phyloP scores from a whole-genome alignment of 345 rosid genomes.

The Eucalyptus coolabah region DNA sequence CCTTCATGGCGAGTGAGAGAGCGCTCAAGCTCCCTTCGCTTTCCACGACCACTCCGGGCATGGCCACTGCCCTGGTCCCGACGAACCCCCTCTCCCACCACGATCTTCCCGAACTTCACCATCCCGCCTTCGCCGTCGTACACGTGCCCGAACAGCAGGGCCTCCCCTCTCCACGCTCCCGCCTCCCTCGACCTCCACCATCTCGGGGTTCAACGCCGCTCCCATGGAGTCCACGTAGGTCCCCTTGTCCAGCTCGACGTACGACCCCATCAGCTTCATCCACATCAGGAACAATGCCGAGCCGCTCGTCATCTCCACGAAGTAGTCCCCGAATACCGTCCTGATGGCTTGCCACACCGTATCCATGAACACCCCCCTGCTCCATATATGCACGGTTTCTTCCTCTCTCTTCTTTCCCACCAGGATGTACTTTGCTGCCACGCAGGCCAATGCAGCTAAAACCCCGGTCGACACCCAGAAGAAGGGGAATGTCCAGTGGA shows the following conservation, averaged over 20 bases:
- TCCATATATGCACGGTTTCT: conserved; percentile 33
- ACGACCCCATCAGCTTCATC: conserved; percentile 55
- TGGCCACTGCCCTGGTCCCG: conserved; percentile 42
- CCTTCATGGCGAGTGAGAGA: conserved; percentile 52
- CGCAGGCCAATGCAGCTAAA: conserved; percentile 26
- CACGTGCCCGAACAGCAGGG: conserved; percentile 47
- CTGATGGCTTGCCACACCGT: conserved; percentile 53
- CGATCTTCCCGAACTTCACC: conserved; percentile 49
- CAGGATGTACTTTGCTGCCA: conserved; percentile 34
- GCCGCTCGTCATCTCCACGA: conserved; percentile 45
- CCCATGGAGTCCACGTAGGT: conserved; percentile 48
- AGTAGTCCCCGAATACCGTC: conserved; percentile 42
- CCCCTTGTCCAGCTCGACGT: conserved; percentile 25
- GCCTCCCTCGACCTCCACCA: conserved; percentile 47
- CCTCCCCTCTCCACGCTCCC: conserved; percentile 44
- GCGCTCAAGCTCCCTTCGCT: conserved; percentile 30
- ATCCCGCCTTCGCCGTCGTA: conserved; percentile 51
- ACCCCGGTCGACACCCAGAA: conserved; percentile 40
- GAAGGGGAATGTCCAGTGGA: conserved; percentile 37
- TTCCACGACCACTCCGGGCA: conserved; percentile 53
- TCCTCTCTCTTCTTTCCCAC: conserved; percentile 53
- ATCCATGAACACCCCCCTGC: conserved; percentile 39
- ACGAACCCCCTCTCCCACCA: conserved; percentile 33
- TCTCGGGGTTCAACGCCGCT: conserved; percentile 48
- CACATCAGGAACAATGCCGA: conserved; percentile 20